These are phyloP conservation scores for Nymphaea thermarum DNA, from an alignment of 164 flowering plant genomes.

Conservation along the genomic window DNA sequence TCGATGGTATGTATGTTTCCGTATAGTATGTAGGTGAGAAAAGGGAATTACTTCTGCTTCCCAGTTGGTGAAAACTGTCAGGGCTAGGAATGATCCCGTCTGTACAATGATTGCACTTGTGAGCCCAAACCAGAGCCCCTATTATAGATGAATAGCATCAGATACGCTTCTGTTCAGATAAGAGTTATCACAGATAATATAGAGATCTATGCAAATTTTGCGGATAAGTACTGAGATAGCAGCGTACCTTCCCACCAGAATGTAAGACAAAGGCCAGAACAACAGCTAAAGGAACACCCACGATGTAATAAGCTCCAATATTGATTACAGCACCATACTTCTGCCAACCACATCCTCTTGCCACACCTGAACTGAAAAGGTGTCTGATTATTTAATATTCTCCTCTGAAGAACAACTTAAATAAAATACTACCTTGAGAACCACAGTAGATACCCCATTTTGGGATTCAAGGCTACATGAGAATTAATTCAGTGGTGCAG, in stretches of 20 bases:
- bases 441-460: too few species aligned
- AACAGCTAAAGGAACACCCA: conserved; percentile 43
- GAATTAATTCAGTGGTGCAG: too few species aligned
- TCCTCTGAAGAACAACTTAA: too few species aligned
- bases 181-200: not conserved
- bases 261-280: conserved; percentile 37
- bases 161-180: not conserved
- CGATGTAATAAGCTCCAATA: conserved; percentile 49
- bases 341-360: conserved; percentile 78
- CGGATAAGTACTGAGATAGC: not conserved
- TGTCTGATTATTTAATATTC: too few species aligned
- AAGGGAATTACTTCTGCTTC: conserved; percentile 39
- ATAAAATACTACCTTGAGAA: too few species aligned
- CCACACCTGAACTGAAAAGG: conserved; percentile 25
- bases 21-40: not conserved
- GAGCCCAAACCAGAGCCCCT: conserved; percentile 80
- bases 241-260: conserved; percentile 38
- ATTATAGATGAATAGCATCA: not conserved
- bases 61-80: conserved; percentile 54
- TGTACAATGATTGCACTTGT: conserved; percentile 50
- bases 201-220: not conserved
- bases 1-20: too few species aligned
- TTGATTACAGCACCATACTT: conserved; percentile 35
- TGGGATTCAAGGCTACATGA: too few species aligned
- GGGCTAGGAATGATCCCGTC: conserved; percentile 20